Percentiles rank a stretch among this genome's conserved stretches.
phyloP scores from a whole-genome alignment of 1,284 basidiomycete species.

The Puccinia polysora region DNA sequence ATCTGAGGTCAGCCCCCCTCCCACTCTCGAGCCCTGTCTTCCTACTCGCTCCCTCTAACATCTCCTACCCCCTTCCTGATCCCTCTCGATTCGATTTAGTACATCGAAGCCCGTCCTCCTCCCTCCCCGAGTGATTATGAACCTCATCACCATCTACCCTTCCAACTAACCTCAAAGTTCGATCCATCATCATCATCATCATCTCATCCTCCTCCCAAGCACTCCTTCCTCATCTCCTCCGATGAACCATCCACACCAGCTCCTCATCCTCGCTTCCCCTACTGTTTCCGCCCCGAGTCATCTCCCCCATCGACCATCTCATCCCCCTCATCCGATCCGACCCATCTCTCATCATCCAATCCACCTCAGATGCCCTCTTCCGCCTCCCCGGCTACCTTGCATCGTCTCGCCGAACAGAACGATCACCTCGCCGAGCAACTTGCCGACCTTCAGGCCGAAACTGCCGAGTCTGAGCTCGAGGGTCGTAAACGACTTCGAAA shows the following conservation, averaged over 20 bases:
- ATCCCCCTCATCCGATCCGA: conserved; percentile 49
- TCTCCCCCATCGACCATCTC: conserved; percentile 50
- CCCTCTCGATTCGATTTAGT: background rate
- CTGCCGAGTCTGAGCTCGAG: conserved; percentile 62
- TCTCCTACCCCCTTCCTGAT: background rate
- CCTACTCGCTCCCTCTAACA: conserved; percentile 45
- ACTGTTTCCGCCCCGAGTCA: conserved; percentile 46
- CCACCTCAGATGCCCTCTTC: conserved; percentile 54
- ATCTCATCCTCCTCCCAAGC: conserved; percentile 1
- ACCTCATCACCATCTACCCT: background rate
- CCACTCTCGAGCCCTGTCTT: conserved; percentile 46
- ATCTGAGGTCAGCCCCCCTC: conserved; percentile 46
- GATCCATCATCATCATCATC: conserved; percentile 39
- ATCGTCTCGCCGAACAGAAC: conserved; percentile 70
- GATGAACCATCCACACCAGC: background rate
- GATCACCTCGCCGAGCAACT: conserved; percentile 69
- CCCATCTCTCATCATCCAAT: conserved; percentile 44
- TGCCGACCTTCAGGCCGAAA: conserved; percentile 67
- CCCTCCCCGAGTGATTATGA: conserved; percentile 18
- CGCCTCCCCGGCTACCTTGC: conserved; percentile 60
- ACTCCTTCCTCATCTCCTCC: background rate
- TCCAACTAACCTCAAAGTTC: conserved; percentile 40
- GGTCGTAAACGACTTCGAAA: conserved; percentile 66
- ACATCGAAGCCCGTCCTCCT: conserved; percentile 40
- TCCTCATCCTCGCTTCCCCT: background rate